Base-by-base conservation (phyloP, 2,329 filamentous ascomycete genomes). In the Westerdykella aurantiaca region DNA sequence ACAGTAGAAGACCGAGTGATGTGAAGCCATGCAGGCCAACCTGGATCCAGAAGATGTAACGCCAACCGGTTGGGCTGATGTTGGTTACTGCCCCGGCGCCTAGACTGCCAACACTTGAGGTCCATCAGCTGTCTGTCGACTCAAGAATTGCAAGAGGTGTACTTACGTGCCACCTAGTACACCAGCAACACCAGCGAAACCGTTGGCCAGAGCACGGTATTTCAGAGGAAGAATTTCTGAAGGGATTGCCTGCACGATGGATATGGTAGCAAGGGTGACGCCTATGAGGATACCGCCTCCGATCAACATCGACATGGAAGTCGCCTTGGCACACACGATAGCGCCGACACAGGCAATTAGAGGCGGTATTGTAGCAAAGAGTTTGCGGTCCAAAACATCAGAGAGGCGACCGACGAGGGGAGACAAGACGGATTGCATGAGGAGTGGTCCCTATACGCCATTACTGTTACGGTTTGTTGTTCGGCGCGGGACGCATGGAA, bases 11-110 rank as follows among this genome's bases (percentile, higher is more conserved):
- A 3, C 76, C 75, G 0, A 76, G 31, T 2, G 69, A 67, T 0
- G 74, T 76, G 12, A 69, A 59, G 7, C 69, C 67, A 47, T 79
- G 76, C 46, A 79, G 73, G 6, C 67, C 75, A 1, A 76, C 76
- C 58, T 80, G 77, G 12, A 80, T 77, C 77, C 77, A 80, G 55
- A 78, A 80, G 50, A 80, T 79, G 50, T 72, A 70, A 1, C 77
- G 67, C 77, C 77, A 80, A 16, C 77, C 77, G 1, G 58, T 63
- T 0, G 67, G 49, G 41, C 66, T 64, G 11, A 69, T 56, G 45
- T 77, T 75, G 0, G 77, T 78, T 2, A 78, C 71, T 6, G 70
- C 75, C 2, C 77, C 77, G 6, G 76, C 74, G 21, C 72, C 71
- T 4, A 80, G 64, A 11, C 66, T 60, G 11, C 74, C 77, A 13